Percentiles rank a stretch among this genome's conserved stretches.
phyloP scores from a whole-genome alignment of 441 rosid species.

The Bocquillonia castaneifolia region DNA sequence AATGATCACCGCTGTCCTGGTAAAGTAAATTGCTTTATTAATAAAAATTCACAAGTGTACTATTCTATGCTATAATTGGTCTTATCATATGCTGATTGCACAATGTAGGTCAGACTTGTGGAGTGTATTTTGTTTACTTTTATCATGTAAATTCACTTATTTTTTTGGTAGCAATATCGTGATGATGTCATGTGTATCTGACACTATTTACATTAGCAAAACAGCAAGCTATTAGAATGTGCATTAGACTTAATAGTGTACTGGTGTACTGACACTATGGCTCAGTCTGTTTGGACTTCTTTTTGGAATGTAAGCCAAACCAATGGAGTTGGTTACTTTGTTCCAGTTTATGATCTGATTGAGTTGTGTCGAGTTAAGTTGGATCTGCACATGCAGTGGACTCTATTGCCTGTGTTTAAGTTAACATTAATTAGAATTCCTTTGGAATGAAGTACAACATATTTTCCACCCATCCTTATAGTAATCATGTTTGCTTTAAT shows the following conservation, averaged over 20 bases:
- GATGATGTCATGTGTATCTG: background rate
- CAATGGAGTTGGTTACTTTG: background rate
- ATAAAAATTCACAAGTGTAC: background rate
- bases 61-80: background rate
- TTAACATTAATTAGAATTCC: background rate
- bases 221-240: background rate
- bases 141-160: background rate
- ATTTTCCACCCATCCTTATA: background rate
- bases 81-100: background rate
- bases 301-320: background rate
- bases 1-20: slow-evolving; percentile 58
- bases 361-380: background rate
- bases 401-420: background rate
- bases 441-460: background rate
- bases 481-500: background rate
- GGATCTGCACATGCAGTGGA: background rate
- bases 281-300: background rate
- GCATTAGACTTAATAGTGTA: background rate
- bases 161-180: background rate
- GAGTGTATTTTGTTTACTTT: background rate
- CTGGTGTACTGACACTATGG: background rate
- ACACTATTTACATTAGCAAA: background rate
- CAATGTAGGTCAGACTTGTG: background rate
- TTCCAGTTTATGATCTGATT: background rate
- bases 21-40: slow-evolving; percentile 24